These are phyloP conservation scores for Hawksworthiomyces lignivorus DNA, from an alignment of 2,329 filamentous ascomycete genomes.

Conservation along the genomic window DNA sequence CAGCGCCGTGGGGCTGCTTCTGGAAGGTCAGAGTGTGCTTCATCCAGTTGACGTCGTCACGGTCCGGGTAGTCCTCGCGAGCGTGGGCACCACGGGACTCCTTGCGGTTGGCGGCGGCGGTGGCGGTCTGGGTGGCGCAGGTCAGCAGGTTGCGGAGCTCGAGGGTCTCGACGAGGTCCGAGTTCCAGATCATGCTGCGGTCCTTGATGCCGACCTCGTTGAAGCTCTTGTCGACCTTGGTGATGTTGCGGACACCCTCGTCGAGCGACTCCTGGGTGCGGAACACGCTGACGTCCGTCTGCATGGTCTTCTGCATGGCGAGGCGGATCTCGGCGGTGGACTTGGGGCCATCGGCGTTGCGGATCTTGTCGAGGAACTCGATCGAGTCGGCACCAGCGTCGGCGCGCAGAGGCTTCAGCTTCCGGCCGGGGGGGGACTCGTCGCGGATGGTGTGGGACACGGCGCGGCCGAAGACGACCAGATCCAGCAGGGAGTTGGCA, in stretches of 20 bases:
- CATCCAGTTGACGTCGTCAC: conserved; percentile 97
- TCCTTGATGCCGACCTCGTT: conserved; percentile 89
- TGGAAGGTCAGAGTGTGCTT: conserved; percentile 98
- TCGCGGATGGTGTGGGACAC: conserved; percentile 96
- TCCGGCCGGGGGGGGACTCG: conserved; percentile 77
- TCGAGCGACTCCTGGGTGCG: conserved; percentile 88
- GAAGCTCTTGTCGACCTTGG: conserved; percentile 73
- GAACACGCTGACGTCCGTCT: conserved; percentile 95
- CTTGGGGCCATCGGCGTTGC: conserved; percentile 77
- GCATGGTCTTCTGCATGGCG: conserved; percentile 97
- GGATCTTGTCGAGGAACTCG: conserved; percentile 73
- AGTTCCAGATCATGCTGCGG: conserved; percentile 99
- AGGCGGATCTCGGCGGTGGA: conserved; percentile 81
- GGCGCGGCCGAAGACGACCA: conserved; percentile 95
- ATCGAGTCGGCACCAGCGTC: conserved; percentile 89
- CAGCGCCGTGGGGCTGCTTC: conserved; percentile 80
- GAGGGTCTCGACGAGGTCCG: conserved; percentile 89
- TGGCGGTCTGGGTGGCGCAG: conserved; percentile 91
- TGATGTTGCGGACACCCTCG: conserved; percentile 85
- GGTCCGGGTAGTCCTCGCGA: conserved; percentile 90
- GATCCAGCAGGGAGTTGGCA: conserved; percentile 94
- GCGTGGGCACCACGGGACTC: conserved; percentile 96
- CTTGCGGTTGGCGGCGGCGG: conserved; percentile 85
- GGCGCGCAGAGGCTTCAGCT: conserved; percentile 69
- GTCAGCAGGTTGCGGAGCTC: conserved; percentile 93